Conservation (phyloP, 2,329 filamentous ascomycete genomes). For the Grosmannia huntii region DNA sequence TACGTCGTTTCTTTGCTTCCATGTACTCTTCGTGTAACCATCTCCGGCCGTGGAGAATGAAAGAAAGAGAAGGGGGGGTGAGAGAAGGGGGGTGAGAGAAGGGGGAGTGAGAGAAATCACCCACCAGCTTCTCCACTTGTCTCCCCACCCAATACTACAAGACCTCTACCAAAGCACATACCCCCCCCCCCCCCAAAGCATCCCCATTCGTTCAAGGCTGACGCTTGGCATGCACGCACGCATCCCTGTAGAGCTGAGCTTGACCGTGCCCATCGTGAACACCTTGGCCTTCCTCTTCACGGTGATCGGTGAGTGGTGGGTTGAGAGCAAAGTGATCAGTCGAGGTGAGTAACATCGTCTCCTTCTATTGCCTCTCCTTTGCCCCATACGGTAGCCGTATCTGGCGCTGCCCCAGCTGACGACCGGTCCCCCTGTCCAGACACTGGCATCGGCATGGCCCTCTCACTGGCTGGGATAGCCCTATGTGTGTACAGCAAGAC, state of each 20-base stretch:
- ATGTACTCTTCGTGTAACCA: not conserved
- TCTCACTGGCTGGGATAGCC: conserved; percentile 70
- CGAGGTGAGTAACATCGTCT: conserved; percentile 43
- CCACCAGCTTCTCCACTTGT: no score
- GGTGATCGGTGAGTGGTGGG: conserved; percentile 88
- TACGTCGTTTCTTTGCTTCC: conserved; percentile 29
- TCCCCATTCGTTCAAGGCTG: not conserved
- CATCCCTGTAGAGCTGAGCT: conserved; percentile 56
- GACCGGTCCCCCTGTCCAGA: conserved; percentile 32
- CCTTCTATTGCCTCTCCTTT: not conserved
- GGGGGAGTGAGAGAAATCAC: no score
- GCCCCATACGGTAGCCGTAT: no score
- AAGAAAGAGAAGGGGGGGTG: no score
- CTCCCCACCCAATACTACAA: no score
- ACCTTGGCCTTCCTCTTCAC: conserved; percentile 94
- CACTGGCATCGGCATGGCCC: conserved; percentile 68
- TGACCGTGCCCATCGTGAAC: conserved; percentile 92
- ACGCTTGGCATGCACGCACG: not conserved
- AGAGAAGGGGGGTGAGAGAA: no score
- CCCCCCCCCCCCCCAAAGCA: conserved; percentile 6
- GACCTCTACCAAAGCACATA: no score
- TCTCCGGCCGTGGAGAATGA: no score
- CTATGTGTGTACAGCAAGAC: conserved; percentile 65
- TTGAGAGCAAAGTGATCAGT: conserved; percentile 81
- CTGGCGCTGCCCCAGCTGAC: not conserved